Conservation (phyloP, 2,329 filamentous ascomycete genomes). For the Cercospora janseana region DNA sequence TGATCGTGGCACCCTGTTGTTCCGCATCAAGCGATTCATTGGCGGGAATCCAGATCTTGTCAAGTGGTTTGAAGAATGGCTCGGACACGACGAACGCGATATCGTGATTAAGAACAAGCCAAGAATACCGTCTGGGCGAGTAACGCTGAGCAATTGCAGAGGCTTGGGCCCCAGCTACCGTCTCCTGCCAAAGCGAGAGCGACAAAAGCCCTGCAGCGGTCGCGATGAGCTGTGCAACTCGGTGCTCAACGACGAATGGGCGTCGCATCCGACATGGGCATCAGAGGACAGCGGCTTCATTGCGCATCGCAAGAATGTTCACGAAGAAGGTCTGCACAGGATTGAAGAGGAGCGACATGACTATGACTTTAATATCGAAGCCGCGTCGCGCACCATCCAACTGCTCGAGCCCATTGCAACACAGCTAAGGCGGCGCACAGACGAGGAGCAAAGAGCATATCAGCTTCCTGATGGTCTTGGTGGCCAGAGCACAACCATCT, state of each 20-base stretch:
- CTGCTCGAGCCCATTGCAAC: slow-evolving; percentile 92
- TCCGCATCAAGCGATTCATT: slow-evolving; percentile 81
- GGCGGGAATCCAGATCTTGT: slow-evolving; percentile 86
- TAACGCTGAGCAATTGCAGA: slow-evolving; percentile 93
- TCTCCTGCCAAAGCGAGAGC: slow-evolving; percentile 83
- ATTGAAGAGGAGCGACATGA: slow-evolving; percentile 98
- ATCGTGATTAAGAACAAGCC: slow-evolving; percentile 76
- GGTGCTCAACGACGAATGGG: slow-evolving; percentile 97
- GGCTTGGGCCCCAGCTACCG: slow-evolving; percentile 96
- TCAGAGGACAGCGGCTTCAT: slow-evolving; percentile 98
- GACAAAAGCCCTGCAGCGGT: slow-evolving; percentile 86
- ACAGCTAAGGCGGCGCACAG: slow-evolving; percentile 75
- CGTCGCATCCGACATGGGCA: slow-evolving; percentile 97
- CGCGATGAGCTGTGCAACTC: slow-evolving; percentile 91
- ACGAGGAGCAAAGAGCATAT: slow-evolving; percentile 65
- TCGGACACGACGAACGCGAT: slow-evolving; percentile 74
- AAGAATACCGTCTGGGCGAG: slow-evolving; percentile 70
- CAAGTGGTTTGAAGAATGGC: slow-evolving; percentile 80
- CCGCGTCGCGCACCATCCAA: slow-evolving; percentile 90
- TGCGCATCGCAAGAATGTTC: slow-evolving; percentile 93
- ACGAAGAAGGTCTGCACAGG: slow-evolving; percentile 88
- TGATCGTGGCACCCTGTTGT: slow-evolving; percentile 75
- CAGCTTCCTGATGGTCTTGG: slow-evolving; percentile 79
- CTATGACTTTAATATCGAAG: slow-evolving; percentile 97
- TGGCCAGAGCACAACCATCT: slow-evolving; percentile 92